Evolutionary conservation across 148 eudicot species (phyloP).

Genomic region (Rhododendron ovatum): DNA sequence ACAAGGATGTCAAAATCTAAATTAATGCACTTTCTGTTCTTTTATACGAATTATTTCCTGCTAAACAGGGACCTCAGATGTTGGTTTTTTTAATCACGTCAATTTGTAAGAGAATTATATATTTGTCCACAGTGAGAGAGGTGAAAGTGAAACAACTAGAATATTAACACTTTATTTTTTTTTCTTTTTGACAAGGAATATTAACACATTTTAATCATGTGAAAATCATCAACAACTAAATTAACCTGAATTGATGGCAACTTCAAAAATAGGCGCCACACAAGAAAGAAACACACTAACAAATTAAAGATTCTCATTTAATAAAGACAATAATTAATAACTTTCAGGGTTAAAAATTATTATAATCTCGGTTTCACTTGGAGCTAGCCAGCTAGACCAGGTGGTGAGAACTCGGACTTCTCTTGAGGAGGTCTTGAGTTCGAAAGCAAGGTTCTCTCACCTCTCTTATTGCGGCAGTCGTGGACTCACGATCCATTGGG

Average conservation of each 20-base stretch:
- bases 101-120: no score
- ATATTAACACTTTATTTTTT: no score
- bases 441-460: background rate
- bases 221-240: background rate
- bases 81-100: background rate
- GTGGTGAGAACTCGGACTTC: background rate
- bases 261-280: background rate
- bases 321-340: no score
- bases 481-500: background rate
- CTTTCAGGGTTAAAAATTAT: background rate
- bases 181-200: no score
- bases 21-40: background rate
- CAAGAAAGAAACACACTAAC: no score
- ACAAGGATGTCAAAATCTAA: slow-evolving; percentile 12
- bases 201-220: background rate
- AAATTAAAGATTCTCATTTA: background rate
- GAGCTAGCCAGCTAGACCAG: no score
- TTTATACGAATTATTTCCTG: background rate
- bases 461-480: background rate
- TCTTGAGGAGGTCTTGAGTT: background rate
- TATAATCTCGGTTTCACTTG: background rate
- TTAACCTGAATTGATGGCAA: background rate
- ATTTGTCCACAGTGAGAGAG: background rate
- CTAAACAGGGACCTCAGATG: background rate
- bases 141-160: background rate